Evolutionary conservation across 352 stramenopile genomes (phyloP), one percentile per base, ranked within the genome.

Genomic region (Globisporangium lucens): DNA sequence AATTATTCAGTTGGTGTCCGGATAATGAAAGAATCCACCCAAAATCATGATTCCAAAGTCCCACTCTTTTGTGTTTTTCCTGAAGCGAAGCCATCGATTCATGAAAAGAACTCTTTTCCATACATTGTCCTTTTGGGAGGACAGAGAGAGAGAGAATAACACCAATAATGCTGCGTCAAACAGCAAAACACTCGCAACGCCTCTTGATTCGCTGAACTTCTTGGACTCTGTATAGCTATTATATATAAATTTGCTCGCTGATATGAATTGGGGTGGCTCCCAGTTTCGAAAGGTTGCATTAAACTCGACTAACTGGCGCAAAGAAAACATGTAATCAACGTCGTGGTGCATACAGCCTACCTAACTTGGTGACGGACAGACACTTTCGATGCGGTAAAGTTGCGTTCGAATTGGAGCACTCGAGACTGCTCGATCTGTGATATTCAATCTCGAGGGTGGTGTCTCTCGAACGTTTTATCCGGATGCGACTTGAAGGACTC

Each of bases 1-100:
- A 33, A 33, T 29, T 27, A 30, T 55, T 36, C n/a, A 8, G 12
- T 27, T 24, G 9, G 4, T 22, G 20, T 61, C 30, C 30, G 55
- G 55, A 61, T 61, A 30, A 56, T 4, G 20, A 46, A 10, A 61
- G 46, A 61, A 61, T 61, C 55, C 55, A 61, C 55, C 30, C 30
- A 46, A 61, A 60, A n/a, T 29, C 15, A 12, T 59, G 53, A 27
- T n/a, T 41, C 6, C 7, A 35, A 41, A 5, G 30, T 60, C 17
- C 55, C 20, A 60, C 29, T 60, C 30, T 60, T 27, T 15, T 43
- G 15, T n/a, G 53, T 17, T 63, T 63, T 43, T 35, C 9, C 30
- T 62, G 9, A 56, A 65, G 33, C 46, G 56, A 56, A 65, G 33
- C 29, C 46, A 65, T 51, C 20, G 56, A 6, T 2, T 17, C 5